Evolutionary conservation across 2,329 filamentous ascomycete species (phyloP).

Genomic region (Malbranchea cinnamomea): DNA sequence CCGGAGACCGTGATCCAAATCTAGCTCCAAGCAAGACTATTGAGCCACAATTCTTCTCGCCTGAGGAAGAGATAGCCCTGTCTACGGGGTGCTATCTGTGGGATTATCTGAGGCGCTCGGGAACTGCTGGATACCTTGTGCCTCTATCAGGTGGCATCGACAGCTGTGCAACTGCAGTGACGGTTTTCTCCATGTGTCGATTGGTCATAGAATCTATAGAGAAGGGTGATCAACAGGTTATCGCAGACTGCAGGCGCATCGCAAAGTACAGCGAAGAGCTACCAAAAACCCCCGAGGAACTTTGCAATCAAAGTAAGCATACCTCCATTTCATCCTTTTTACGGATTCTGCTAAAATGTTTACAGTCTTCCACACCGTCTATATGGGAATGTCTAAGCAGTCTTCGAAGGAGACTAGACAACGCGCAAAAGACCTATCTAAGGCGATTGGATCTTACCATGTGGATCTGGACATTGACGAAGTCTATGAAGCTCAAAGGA

Average conservation of each 20-base stretch:
- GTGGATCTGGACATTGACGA: constrained; percentile 57
- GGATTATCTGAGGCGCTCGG: constrained; percentile 19
- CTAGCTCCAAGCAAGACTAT: constrained; percentile 10
- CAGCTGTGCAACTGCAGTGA: constrained; percentile 16
- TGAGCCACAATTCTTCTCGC: constrained; percentile 11
- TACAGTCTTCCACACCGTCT: constrained; percentile 43
- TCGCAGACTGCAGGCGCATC: constrained; percentile 16
- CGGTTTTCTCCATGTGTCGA: constrained; percentile 21
- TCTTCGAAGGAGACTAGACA: constrained; percentile 50
- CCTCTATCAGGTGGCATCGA: constrained; percentile 22
- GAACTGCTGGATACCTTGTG: constrained; percentile 18
- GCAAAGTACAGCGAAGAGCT: constrained; percentile 30
- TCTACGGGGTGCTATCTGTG: constrained; percentile 15
- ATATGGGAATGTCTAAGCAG: constrained; percentile 54
- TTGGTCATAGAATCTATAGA: constrained; percentile 16
- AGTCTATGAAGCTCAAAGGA: constrained; percentile 30
- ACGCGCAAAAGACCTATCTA: constrained; percentile 45
- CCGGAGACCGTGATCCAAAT: constrained; percentile 9
- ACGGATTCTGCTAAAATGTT: not conserved
- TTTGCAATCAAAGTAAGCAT: constrained; percentile 32
- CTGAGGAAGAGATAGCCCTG: constrained; percentile 17
- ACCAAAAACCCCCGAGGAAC: constrained; percentile 42
- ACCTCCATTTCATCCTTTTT: not conserved
- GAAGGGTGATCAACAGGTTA: constrained; percentile 13
- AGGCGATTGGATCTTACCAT: constrained; percentile 53